phyloP scores from a whole-genome alignment of 2,329 filamentous ascomycete species.

The Cadophora gregata region DNA sequence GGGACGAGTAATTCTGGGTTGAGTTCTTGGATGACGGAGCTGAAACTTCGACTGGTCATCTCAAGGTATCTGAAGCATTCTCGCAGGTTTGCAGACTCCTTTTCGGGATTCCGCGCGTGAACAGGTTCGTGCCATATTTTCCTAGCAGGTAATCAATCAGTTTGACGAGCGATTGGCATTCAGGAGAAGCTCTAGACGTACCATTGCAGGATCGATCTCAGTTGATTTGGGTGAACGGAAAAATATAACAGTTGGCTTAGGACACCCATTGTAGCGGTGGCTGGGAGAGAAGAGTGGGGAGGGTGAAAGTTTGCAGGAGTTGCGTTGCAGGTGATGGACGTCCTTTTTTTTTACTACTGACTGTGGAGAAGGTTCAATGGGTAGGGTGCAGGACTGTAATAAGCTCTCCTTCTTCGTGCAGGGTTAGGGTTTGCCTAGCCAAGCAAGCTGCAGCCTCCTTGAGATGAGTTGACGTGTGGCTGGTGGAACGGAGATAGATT shows the following conservation, averaged over 20 bases:
- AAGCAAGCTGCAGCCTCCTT: background rate
- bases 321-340: background rate
- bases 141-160: constrained; percentile 57
- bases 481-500: too few species aligned
- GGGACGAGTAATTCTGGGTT: constrained; percentile 93
- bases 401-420: background rate
- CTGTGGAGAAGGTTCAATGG: constrained; percentile 4
- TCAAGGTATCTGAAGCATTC: constrained; percentile 88
- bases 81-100: constrained; percentile 75
- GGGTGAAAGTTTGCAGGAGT: constrained; percentile 9
- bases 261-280: constrained; percentile 54
- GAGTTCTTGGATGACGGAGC: constrained; percentile 91
- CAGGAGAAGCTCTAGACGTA: constrained; percentile 47
- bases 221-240: constrained; percentile 74
- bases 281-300: constrained; percentile 8
- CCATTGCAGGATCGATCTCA: constrained; percentile 90
- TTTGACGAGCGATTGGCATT: background rate
- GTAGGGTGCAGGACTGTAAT: background rate
- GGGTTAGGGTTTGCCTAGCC: background rate
- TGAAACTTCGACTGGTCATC: constrained; percentile 90
- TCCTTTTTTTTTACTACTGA: constrained; percentile 2
- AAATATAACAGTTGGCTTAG: constrained; percentile 68
- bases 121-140: constrained; percentile 97
- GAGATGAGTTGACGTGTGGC: background rate
- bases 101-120: constrained; percentile 77